Evolutionary conservation across 345 rosid genomes (phyloP).

Genomic region (Eucalyptus lansdowneana): DNA sequence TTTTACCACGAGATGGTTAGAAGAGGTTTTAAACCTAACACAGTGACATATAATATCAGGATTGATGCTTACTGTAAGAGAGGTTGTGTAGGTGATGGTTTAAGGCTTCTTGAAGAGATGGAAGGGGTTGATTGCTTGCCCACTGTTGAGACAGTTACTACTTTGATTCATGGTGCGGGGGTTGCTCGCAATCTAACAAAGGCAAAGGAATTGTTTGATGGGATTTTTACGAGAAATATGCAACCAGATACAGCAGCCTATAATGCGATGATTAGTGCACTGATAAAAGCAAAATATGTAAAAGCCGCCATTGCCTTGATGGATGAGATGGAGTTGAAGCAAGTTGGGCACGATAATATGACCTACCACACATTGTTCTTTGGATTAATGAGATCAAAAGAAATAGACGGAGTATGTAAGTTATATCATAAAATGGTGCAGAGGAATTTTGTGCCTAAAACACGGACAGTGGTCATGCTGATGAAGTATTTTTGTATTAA

Average conservation of each 20-base stretch:
- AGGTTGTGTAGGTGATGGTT: conserved; percentile 51
- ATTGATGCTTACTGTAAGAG: conserved; percentile 85
- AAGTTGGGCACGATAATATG: conserved; percentile 37
- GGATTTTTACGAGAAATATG: too few relatives aligned
- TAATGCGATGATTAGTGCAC: too few relatives aligned
- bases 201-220: too few relatives aligned
- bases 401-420: conserved; percentile 34
- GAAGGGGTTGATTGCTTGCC: background rate
- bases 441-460: conserved; percentile 45
- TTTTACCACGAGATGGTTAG: conserved; percentile 73
- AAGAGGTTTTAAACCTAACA: conserved; percentile 55
- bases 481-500: conserved; percentile 68
- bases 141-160: too few relatives aligned
- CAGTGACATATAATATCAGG: conserved; percentile 44
- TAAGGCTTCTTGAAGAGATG: conserved; percentile 77
- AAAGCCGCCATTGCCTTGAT: conserved; percentile 30
- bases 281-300: too few relatives aligned
- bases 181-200: too few relatives aligned
- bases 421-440: conserved; percentile 43
- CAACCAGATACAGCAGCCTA: too few relatives aligned
- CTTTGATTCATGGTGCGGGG: too few relatives aligned
- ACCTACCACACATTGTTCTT: conserved; percentile 60
- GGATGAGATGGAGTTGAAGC: conserved; percentile 65
- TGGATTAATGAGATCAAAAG: conserved; percentile 56
- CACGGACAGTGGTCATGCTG: conserved; percentile 69